Evolutionary conservation across 139 green algal genomes (phyloP).

Genomic region (Microglena sp.): DNA sequence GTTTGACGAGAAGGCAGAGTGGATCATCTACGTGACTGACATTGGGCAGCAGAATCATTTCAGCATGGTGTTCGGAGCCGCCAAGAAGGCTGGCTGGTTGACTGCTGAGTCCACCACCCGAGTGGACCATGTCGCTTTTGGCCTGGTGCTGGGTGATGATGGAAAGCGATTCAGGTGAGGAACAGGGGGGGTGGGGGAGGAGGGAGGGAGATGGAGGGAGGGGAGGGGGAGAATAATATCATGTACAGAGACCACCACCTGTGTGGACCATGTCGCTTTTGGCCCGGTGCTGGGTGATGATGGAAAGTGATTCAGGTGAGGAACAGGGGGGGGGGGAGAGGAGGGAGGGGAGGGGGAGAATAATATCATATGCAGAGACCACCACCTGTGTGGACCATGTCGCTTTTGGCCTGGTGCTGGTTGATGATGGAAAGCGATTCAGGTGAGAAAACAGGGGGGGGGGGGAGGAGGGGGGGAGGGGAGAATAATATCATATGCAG

Average conservation of each 20-base stretch:
- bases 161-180: constrained; percentile 75
- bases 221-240: too few species aligned
- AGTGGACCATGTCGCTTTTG: constrained; percentile 92
- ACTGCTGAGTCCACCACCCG: not conserved
- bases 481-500: too few species aligned
- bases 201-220: too few species aligned
- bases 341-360: too few species aligned
- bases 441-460: too few species aligned
- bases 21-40: constrained; percentile 93
- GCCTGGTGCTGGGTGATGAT: constrained; percentile 92
- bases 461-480: too few species aligned
- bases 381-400: constrained; percentile 69
- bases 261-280: constrained; percentile 89
- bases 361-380: too few species aligned
- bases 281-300: constrained; percentile 94
- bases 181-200: not conserved
- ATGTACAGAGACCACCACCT: too few species aligned
- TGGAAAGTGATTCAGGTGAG: constrained; percentile 73
- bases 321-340: too few species aligned
- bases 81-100: constrained; percentile 32
- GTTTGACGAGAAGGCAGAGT: constrained; percentile 82
- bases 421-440: constrained; percentile 88
- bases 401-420: constrained; percentile 94
- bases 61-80: constrained; percentile 74
- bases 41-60: constrained; percentile 88